Percentiles rank a stretch among this genome's conserved stretches.
Conservation (phyloP, 768 basidiomycete species). For the Macrolepiota albuminosa region DNA sequence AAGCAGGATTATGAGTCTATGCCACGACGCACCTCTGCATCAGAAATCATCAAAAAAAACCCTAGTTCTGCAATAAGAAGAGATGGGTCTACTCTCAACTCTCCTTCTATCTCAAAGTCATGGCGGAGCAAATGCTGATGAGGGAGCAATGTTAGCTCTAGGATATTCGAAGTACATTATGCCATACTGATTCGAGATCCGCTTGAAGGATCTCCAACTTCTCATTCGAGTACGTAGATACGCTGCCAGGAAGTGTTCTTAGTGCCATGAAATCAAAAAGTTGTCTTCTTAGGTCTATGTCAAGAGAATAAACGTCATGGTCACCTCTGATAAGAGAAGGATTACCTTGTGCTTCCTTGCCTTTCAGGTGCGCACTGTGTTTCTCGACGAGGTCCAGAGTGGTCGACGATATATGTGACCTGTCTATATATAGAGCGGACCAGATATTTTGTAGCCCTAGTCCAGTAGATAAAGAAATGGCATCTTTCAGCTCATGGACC, state of each 20-base stretch:
- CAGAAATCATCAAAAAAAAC: conserved; percentile 19
- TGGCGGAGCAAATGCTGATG: conserved; percentile 7
- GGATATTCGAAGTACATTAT: not conserved
- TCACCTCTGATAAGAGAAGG: not conserved
- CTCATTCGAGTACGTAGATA: conserved; percentile 16
- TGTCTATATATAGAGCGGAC: too few relatives aligned
- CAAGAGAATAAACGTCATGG: not conserved
- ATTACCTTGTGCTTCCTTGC: conserved; percentile 15
- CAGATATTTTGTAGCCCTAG: conserved; percentile 60
- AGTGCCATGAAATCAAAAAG: conserved; percentile 37
- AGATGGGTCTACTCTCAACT: conserved; percentile 15
- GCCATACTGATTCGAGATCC: conserved; percentile 20
- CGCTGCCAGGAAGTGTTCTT: conserved; percentile 22
- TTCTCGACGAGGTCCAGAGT: too few relatives aligned
- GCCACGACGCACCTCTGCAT: not conserved
- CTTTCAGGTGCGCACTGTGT: conserved; percentile 16
- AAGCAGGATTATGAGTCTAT: not conserved
- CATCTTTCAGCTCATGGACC: conserved; percentile 36
- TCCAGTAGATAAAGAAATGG: conserved; percentile 63
- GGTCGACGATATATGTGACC: too few relatives aligned
- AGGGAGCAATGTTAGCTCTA: not conserved
- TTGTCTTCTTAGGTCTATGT: conserved; percentile 34
- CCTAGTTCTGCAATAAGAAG: conserved; percentile 31
- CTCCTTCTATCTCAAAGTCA: conserved; percentile 4
- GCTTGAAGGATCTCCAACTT: conserved; percentile 12